Evolutionary conservation across 495 filamentous ascomycete genomes (phyloP).

Genomic region (Ramalina peruviana): DNA sequence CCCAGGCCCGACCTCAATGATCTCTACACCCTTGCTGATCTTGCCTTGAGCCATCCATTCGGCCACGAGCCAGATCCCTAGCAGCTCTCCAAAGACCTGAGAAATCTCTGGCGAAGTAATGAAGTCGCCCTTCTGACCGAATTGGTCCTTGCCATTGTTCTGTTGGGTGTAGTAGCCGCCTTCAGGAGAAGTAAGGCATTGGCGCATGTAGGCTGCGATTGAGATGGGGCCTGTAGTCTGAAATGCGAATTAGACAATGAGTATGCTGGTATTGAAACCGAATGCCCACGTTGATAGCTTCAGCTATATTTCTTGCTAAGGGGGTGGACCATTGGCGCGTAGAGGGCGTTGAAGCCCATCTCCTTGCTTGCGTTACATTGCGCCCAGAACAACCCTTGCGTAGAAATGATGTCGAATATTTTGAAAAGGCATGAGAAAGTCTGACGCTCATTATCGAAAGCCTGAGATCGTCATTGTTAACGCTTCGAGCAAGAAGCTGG

Average conservation of each 20-base stretch:
- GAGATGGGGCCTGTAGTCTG: slow-evolving; percentile 78
- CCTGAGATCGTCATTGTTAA: no score
- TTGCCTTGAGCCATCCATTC: slow-evolving; percentile 91
- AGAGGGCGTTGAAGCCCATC: slow-evolving; percentile 12
- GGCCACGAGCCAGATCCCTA: slow-evolving; percentile 85
- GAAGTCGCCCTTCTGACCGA: slow-evolving; percentile 84
- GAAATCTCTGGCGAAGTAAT: slow-evolving; percentile 96
- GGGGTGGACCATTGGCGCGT: slow-evolving; percentile 71
- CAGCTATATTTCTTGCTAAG: slow-evolving; percentile 66
- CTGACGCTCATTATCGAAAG: no score
- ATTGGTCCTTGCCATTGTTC: slow-evolving; percentile 57
- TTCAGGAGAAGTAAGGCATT: slow-evolving; percentile 84
- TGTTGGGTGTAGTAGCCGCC: slow-evolving; percentile 87
- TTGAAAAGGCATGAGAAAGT: neutral
- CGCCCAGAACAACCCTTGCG: neutral
- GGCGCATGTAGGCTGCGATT: slow-evolving; percentile 91
- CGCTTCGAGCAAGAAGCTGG: neutral
- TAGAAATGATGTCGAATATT: neutral
- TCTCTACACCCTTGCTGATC: slow-evolving; percentile 53
- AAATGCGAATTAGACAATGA: slow-evolving; percentile 5
- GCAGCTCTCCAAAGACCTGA: slow-evolving; percentile 87
- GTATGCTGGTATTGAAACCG: neutral
- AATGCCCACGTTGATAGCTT: slow-evolving; percentile 59
- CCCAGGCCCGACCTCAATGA: slow-evolving; percentile 89
- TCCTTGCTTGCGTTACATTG: neutral